Base-by-base conservation (phyloP, 495 filamentous ascomycete species). In the Aspergillus cristatus region DNA sequence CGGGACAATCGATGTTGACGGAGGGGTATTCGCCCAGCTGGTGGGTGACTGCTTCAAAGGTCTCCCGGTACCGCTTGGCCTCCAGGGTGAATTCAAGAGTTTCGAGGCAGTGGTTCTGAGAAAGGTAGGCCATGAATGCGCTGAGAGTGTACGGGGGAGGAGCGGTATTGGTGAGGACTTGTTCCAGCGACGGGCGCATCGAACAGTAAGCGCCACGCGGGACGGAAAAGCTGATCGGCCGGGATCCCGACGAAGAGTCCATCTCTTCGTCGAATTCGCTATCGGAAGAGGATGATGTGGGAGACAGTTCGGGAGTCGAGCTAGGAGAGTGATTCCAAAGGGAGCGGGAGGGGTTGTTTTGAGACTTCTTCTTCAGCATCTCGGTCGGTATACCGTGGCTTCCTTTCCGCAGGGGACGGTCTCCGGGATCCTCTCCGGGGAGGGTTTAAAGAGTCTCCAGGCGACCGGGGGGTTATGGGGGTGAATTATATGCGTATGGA, bases 51-150 rank as follows among this genome's bases (percentile, higher is more conserved):
- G 75, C 65, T 20, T 70, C 54, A 53, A 89, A 87, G 38, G 82
- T 78, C 38, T 85, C 75, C 33, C 75, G 72, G 61, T 99, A 99
- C n/a, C 87, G 79, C 35, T 83, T 79, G 34, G 91, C 85, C 55
- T 96, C 91, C 74, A 96, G 75, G 30, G 91, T 95, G 64, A 99
- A 99, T 53, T 99, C 93, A 32, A 99, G 64, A 6, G 86, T 99
- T 60, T 99, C 93, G 30, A 97, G 63, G 52, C 93, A 99, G 60
- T 97, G 93, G 46, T 97, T 97, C 49, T 95, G 89, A 2, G 93
- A 96, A 16, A 97, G 75, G 54, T 91, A 99, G 35, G 90, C 91
- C 75, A 86, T 97, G 62, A 99, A 97, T 15, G 93, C 91, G 46
- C 76, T 76, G 13, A 97, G 73, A 2, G 89, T 96, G 70, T 89